A percentile compares a stretch with the other conserved stretches of the same genome.
Conservation (phyloP, 169 alveolate genomes). For the Cryptosporidium ryanae region DNA sequence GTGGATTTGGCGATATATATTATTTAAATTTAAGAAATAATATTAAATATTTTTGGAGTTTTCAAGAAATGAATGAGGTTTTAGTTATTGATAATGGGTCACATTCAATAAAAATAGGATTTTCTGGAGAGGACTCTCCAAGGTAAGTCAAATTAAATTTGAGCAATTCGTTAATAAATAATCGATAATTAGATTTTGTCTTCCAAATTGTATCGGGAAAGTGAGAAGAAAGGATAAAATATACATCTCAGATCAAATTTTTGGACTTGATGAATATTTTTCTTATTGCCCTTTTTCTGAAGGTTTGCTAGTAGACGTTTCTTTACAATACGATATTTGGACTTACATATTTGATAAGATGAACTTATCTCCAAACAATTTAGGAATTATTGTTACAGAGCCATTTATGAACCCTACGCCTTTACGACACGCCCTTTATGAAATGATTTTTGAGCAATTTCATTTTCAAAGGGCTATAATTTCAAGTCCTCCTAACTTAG, state of each 20-base stretch:
- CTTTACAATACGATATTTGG: conserved; percentile 65
- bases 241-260: conserved; percentile 46
- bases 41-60: no score
- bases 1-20: no score
- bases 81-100: conserved; percentile 66
- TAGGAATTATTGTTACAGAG: conserved; percentile 52
- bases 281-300: conserved; percentile 66
- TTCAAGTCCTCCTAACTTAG: conserved; percentile 29
- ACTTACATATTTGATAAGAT: conserved; percentile 41
- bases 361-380: conserved; percentile 21
- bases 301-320: conserved; percentile 35
- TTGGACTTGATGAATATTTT: conserved; percentile 39
- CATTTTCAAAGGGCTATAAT: conserved; percentile 39
- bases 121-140: conserved; percentile 42
- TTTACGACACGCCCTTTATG: conserved; percentile 44
- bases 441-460: conserved; percentile 62
- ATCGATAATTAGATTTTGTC: conserved; percentile 16
- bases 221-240: conserved; percentile 42
- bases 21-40: no score
- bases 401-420: conserved; percentile 67
- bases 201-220: conserved; percentile 72
- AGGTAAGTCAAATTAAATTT: conserved; percentile 35
- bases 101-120: conserved; percentile 35
- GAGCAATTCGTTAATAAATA: neutral
- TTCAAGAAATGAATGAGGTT: conserved; percentile 13